Evolutionary conservation across 805 yeast genomes (phyloP), one percentile per base, ranked within the genome.

Genomic region (Kodamaea fukazawae): DNA sequence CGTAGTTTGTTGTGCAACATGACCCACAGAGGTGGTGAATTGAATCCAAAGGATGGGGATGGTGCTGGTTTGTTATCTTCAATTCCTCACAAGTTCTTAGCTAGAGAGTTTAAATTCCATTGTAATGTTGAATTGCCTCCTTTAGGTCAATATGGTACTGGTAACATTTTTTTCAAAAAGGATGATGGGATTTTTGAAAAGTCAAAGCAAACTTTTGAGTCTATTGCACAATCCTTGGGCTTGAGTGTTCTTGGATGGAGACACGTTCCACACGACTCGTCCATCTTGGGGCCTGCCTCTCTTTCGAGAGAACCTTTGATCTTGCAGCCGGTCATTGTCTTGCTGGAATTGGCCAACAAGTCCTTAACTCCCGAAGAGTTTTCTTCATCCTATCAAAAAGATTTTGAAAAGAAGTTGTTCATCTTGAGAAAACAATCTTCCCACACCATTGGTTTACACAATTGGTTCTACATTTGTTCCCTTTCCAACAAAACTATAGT

Each of bases 1-100:
- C 73, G 80, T 51, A 79, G 78, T 58, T 70, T 91, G 55, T 79
- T 91, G 40, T 90, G 98, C 71, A 91, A 93, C 69, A 93, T 91
- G 99, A 86, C 97, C 46, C 99, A 91, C 65, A 81, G 99, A 70
- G 99, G 99, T 60, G 98, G 98, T 29, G 96, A 90, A 45, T 95
- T 96, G 44, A 96, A 90, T 58, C 95, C 97, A 15, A 80, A 89
- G 55, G 96, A 91, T 61, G 99, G 99, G 65, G 99, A 91, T 61
- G 99, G 99, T 66, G 99, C 99, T 18, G 99, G 99, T 63, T 88
- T 91, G 46, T 79, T 91, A 78, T 79, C 93, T 36, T 84, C 96
- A 22, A 80, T 91, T 47, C 96, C 97, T 26, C 96, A 90, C 67
- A 81, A 78, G 49, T 87, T 93, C 62, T 79, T 91, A 74, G 65